Conservation (phyloP, 176 grass and related monocot species). For the Eremochloa ophiuroides region DNA sequence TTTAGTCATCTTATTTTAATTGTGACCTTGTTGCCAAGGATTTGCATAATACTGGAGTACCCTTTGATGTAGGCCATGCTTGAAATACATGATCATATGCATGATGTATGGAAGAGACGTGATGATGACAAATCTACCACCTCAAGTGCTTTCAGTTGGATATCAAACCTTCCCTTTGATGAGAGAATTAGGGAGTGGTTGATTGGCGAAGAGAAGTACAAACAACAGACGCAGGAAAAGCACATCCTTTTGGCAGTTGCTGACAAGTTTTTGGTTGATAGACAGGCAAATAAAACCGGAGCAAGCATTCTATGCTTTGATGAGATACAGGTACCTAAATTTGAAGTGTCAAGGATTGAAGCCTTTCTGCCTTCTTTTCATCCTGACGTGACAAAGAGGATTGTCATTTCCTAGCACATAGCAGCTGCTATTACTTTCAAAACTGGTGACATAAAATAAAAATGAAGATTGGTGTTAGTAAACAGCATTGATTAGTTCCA, state of each 20-base stretch:
- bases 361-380: not conserved
- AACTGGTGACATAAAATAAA: not conserved
- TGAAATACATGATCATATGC: conserved; percentile 97
- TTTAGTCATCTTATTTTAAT: not conserved
- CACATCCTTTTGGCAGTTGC: conserved; percentile 94
- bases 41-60: not conserved
- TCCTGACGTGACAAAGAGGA: not conserved
- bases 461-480: not conserved
- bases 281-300: conserved; percentile 74
- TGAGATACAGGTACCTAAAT: conserved; percentile 80
- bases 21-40: not conserved
- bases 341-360: not conserved
- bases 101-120: conserved; percentile 78
- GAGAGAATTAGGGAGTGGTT: conserved; percentile 92
- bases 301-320: conserved; percentile 99
- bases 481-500: not conserved
- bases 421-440: not conserved
- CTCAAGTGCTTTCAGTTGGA: conserved; percentile 68
- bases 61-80: conserved; percentile 73
- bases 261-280: conserved; percentile 92
- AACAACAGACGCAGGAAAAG: conserved; percentile 70
- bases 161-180: conserved; percentile 78
- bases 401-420: not conserved
- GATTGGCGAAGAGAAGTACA: conserved; percentile 89
- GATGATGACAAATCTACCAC: conserved; percentile 31